Conservation (phyloP, 2,329 filamentous ascomycete species). For the Trichoderma arundinaceum region DNA sequence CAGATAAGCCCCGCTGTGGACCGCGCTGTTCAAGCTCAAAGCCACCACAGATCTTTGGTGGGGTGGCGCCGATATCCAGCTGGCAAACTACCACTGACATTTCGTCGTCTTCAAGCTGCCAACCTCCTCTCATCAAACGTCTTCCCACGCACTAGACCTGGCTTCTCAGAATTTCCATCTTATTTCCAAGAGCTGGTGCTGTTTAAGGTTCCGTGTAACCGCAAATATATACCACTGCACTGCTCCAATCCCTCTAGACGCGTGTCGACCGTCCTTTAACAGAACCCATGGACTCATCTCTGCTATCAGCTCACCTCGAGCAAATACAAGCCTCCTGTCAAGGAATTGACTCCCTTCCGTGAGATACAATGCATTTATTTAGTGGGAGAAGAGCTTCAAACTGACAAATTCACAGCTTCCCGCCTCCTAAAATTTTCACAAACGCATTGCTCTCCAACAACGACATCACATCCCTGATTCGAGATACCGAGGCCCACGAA, state of each 20-base stretch:
- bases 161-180: too few species aligned
- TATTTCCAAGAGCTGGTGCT: too few species aligned
- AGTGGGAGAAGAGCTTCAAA: not conserved
- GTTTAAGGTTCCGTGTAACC: too few species aligned
- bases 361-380: slow-evolving; percentile 38
- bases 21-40: slow-evolving; percentile 7
- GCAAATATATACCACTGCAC: not conserved
- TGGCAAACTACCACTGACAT: too few species aligned
- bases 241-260: not conserved
- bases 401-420: slow-evolving; percentile 66
- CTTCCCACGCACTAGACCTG: too few species aligned
- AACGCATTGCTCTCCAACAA: slow-evolving; percentile 86
- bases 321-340: slow-evolving; percentile 78
- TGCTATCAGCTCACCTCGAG: slow-evolving; percentile 73
- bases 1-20: slow-evolving; percentile 30
- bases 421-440: slow-evolving; percentile 90
- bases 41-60: slow-evolving; percentile 22
- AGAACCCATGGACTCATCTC: slow-evolving; percentile 43
- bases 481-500: slow-evolving; percentile 93
- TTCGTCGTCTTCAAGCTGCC: too few species aligned
- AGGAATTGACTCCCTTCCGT: slow-evolving; percentile 78
- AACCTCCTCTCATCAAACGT: too few species aligned
- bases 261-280: not conserved
- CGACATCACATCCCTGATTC: slow-evolving; percentile 93
- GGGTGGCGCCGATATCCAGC: slow-evolving; percentile 5